Conservation (phyloP, 305 asterid genomes). For the Solanum aculeatissimum region DNA sequence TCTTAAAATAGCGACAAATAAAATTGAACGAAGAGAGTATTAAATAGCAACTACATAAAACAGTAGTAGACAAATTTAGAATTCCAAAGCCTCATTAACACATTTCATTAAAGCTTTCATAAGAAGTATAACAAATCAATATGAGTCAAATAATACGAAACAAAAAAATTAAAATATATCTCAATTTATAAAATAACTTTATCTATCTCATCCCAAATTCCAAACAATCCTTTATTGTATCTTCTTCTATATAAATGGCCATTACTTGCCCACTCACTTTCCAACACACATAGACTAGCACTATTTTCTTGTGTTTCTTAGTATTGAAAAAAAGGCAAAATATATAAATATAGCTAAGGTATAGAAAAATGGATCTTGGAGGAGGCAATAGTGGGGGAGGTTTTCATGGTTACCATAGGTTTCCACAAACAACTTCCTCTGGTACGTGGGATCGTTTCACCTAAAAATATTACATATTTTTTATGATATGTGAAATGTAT, state of each 20-base stretch:
- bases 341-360: too few relatives aligned
- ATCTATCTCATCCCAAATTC: not conserved
- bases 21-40: too few relatives aligned
- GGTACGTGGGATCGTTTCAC: not conserved
- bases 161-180: rapidly evolving
- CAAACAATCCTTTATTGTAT: not conserved
- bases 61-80: not conserved
- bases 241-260: not conserved
- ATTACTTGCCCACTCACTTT: not conserved
- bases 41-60: not conserved
- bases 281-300: not conserved
- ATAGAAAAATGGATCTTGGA: constrained; percentile 5
- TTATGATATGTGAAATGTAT: not conserved
- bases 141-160: not conserved
- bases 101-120: not conserved
- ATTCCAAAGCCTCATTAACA: not conserved
- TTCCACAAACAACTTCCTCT: constrained; percentile 3
- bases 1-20: too few relatives aligned
- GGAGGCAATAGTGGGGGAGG: constrained; percentile 2
- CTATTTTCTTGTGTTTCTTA: not conserved
- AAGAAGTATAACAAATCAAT: not conserved
- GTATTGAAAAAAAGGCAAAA: not conserved
- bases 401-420: constrained; percentile 14
- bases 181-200: too few relatives aligned
- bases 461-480: not conserved